A percentile compares a stretch with the other conserved stretches of the same genome.
Conservation (phyloP, 345 rosid genomes). For the Eucalyptus brandiana region DNA sequence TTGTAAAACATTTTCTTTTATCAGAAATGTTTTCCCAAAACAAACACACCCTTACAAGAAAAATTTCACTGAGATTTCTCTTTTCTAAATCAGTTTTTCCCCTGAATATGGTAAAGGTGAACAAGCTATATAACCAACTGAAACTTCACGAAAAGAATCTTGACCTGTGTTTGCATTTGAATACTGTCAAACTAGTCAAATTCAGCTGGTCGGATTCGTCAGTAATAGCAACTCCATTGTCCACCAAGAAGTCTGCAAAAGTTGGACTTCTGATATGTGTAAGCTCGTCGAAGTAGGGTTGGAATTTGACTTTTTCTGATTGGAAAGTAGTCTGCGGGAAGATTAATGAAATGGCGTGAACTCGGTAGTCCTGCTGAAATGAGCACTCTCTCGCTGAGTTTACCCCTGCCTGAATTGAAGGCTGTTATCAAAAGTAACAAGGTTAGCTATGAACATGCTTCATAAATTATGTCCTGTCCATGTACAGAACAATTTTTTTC, state of each 20-base stretch:
- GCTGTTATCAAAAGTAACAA: neutral
- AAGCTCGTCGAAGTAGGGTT: neutral
- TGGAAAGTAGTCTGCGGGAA: neutral
- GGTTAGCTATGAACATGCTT: neutral
- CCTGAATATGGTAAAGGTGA: neutral
- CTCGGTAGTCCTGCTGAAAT: neutral
- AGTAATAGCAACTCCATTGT: neutral
- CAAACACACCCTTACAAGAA: neutral
- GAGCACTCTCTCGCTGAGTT: neutral
- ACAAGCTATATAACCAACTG: neutral
- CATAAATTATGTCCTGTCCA: neutral
- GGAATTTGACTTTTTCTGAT: neutral
- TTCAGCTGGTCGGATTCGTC: neutral
- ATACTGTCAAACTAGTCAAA: neutral
- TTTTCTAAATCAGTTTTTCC: neutral
- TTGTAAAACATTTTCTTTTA: neutral
- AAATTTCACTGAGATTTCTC: neutral
- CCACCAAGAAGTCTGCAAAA: neutral
- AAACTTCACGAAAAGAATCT: neutral
- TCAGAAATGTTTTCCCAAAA: neutral
- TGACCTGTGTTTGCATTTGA: neutral
- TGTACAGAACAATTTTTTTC: neutral
- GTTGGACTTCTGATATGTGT: neutral
- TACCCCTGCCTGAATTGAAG: neutral
- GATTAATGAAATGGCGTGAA: neutral